These are phyloP conservation scores for Cladochytrium replicatum DNA, from an alignment of 192 early-diverging fungal species.

Conservation along the genomic window DNA sequence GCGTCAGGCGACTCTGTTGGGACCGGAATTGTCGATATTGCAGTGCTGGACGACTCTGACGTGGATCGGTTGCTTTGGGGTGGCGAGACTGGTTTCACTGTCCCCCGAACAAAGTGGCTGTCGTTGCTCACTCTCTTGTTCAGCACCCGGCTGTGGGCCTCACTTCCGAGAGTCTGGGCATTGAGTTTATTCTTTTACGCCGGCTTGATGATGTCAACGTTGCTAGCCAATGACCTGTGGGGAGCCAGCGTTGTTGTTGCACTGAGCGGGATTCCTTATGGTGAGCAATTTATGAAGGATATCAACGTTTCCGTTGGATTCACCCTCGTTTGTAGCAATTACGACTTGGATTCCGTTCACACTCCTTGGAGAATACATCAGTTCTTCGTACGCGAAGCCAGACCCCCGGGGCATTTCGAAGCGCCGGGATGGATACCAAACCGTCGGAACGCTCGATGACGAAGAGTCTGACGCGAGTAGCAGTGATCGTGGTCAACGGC, in stretches of 20 bases:
- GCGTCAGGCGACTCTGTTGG: no score
- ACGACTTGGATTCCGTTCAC: slow-evolving; percentile 89
- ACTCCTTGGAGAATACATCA: slow-evolving; percentile 71
- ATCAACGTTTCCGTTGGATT: not conserved
- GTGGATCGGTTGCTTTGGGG: slow-evolving; percentile 27
- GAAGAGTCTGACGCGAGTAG: no score
- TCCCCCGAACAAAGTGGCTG: slow-evolving; percentile 1
- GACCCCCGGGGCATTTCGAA: not conserved
- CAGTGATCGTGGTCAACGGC: no score
- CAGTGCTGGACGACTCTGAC: no score
- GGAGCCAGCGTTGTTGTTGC: slow-evolving; percentile 63
- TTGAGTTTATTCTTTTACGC: slow-evolving; percentile 59
- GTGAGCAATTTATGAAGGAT: slow-evolving; percentile 2
- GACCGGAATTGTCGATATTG: no score
- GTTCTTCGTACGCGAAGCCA: not conserved
- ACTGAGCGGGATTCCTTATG: slow-evolving; percentile 75
- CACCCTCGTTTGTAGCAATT: slow-evolving; percentile 26
- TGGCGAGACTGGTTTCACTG: not conserved
- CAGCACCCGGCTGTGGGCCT: not conserved
- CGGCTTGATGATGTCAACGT: slow-evolving; percentile 55
- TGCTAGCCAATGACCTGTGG: slow-evolving; percentile 40
- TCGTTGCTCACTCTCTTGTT: not conserved
- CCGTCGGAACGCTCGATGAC: not conserved
- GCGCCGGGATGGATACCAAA: not conserved
- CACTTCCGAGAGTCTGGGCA: slow-evolving; percentile 56